Base-by-base conservation (phyloP, 2,329 filamentous ascomycete genomes). In the Penicillium sumatraense region DNA sequence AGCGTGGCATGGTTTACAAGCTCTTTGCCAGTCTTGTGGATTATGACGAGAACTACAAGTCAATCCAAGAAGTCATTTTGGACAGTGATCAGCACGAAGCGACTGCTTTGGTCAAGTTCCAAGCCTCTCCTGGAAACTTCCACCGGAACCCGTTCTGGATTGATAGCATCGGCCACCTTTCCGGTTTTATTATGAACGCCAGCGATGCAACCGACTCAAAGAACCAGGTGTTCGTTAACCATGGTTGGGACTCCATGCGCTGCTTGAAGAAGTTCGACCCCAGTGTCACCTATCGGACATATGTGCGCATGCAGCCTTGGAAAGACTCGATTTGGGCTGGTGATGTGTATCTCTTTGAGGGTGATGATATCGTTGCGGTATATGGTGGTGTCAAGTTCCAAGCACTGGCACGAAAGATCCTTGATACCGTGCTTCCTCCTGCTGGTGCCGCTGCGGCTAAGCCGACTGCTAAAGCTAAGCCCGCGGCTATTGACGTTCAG, bases 1-100 rank as follows among this genome's bases (percentile, higher is more conserved):
- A 88, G 47, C 86, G 88, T 23, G 88, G 88, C 29, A 84, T 92
- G 77, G 87, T 88, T 13, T 95, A 95, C 81, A 93, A 92, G 75
- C 81, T 88, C 49, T 85, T 85, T 75, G 81, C 81, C 66, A 78
- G 81, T 50, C 74, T 85, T 27, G 83, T 85, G 33, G 80, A 80
- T 47, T 86, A 86, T 62, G 78, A 81, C 54, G 76, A 79, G 54
- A 82, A 80, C 64, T 86, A 83, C 70, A 79, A 81, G 51, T 82
- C 81, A 47, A 85, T 86, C 74, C 76, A 82, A 42, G 82, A 85
- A 63, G 83, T 85, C 45, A 82, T 85, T 47, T 75, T 85, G 10
- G 81, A 85, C 65, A 80, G 81, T 55, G 78, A 80, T 53, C 72
- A 80, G 50, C 82, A 81, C 27, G 83, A 85, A 61, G 83, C 82